Conservation (phyloP, 441 rosid species). For the Eruca vesicaria region DNA sequence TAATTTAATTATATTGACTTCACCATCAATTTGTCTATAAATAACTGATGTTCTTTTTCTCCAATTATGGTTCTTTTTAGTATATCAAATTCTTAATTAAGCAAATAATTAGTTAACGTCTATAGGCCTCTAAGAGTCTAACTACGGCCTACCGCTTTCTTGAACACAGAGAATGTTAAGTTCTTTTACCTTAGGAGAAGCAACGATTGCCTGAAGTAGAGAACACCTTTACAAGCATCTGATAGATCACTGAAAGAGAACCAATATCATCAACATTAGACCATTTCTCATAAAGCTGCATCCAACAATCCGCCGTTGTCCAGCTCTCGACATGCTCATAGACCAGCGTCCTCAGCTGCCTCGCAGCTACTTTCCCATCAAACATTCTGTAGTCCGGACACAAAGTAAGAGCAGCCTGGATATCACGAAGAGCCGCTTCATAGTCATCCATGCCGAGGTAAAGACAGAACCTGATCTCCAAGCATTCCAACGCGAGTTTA, state of each 20-base stretch:
- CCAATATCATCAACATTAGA: constrained; percentile 97
- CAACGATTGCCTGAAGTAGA: constrained; percentile 90
- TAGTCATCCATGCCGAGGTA: constrained; percentile 88
- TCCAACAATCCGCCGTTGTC: constrained; percentile 99
- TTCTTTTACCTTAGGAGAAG: constrained; percentile 76
- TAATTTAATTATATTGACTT: too few species aligned
- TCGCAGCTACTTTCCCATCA: constrained; percentile 88
- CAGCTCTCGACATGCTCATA: constrained; percentile 85
- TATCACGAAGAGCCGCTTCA: constrained; percentile 80
- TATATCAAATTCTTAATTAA: too few species aligned
- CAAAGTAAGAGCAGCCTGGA: constrained; percentile 90
- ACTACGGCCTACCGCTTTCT: too few species aligned
- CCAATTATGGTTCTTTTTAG: too few species aligned
- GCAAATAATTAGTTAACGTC: too few species aligned
- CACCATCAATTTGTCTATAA: too few species aligned
- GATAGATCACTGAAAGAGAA: constrained; percentile 96
- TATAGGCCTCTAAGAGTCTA: too few species aligned
- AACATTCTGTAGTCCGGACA: constrained; percentile 90
- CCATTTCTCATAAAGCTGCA: constrained; percentile 95
- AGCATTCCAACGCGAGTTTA: constrained; percentile 88
- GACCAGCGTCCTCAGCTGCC: constrained; percentile 81
- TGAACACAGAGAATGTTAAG: too few species aligned
- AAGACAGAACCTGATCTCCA: constrained; percentile 92
- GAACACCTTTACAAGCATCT: constrained; percentile 92
- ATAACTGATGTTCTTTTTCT: too few species aligned